Conservation (phyloP, 2,329 filamentous ascomycete genomes). For the Neurospora crassa region DNA sequence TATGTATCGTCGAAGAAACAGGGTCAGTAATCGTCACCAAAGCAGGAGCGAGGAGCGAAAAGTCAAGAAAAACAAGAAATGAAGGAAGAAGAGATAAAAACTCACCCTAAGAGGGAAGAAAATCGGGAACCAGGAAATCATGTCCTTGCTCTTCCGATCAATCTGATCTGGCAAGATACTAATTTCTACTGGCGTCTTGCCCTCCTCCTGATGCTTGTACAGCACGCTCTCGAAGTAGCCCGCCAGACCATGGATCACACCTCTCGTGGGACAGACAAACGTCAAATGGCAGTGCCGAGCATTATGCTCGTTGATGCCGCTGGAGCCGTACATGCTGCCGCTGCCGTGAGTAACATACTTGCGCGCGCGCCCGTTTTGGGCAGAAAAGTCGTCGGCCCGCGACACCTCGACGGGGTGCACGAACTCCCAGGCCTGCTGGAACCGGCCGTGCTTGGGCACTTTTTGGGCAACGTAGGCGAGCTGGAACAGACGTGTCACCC, state of each 20-base stretch:
- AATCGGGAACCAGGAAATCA: slow-evolving; percentile 99
- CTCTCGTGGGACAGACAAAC: slow-evolving; percentile 69
- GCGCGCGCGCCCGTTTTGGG: slow-evolving; percentile 47
- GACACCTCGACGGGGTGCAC: slow-evolving; percentile 56
- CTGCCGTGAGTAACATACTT: slow-evolving; percentile 52
- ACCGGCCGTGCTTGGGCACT: slow-evolving; percentile 48
- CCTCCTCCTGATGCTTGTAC: slow-evolving; percentile 48
- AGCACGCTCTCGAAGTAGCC: slow-evolving; percentile 97
- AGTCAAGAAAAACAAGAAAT: no score
- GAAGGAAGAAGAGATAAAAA: no score
- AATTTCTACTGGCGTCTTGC: slow-evolving; percentile 61
- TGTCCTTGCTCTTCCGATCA: slow-evolving; percentile 85
- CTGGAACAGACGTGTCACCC: slow-evolving; percentile 86
- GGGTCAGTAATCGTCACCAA: not conserved
- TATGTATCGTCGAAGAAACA: slow-evolving; percentile 25
- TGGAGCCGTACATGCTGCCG: slow-evolving; percentile 64
- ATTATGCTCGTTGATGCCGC: slow-evolving; percentile 87
- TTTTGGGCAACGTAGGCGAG: slow-evolving; percentile 72
- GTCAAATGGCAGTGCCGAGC: slow-evolving; percentile 66
- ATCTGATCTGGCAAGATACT: slow-evolving; percentile 91
- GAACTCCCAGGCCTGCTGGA: slow-evolving; percentile 75
- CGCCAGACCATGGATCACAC: slow-evolving; percentile 80
- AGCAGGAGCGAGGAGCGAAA: not conserved
- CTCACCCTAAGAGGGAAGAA: slow-evolving; percentile 90
- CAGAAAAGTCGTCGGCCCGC: slow-evolving; percentile 24